Base-by-base conservation (phyloP, 768 basidiomycete genomes). In the Boletus fagicola region DNA sequence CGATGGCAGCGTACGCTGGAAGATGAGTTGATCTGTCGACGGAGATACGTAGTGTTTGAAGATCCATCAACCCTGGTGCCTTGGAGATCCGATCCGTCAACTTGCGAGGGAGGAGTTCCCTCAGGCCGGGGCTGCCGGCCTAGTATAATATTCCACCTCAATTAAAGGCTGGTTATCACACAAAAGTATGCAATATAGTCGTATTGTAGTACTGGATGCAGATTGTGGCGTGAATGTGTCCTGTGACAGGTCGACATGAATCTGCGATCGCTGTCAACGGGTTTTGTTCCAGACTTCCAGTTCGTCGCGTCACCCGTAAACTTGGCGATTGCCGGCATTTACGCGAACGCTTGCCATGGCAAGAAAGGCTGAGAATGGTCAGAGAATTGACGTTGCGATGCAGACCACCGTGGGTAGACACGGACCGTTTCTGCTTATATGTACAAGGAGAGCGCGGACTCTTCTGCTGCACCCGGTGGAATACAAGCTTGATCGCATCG, bases 321-420 rank as follows among this genome's bases (percentile, higher is more conserved):
- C 12, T 28, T 22, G 24, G 35, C 9, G 38, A 35, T 8, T 60
- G 36, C 49, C 61, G 55, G 45, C 46, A 43, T 47, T 43, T 26
- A 58, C 20, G 44, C 45, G 16, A 42, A 1, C 15, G 20, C 52
- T 30, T 12, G 28, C 36, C 16, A 48, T n/a, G 36, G 18, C 24
- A 13, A 38, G 38, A 18, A 33, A 22, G 9, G 45, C 43, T 39
- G 51, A 42, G 56, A 42, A 49, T 18, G 43, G 59, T 20, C 42
- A 18, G 13, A n/a, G 12, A 10, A 6, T 20, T 48, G 40, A 55
- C 49, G 62, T 62, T 59, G 54, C 61, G 57, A 63, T 28, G 59
- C n/a, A 44, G 40, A 58, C 31, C 31, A 57, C 44, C 48, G 65
- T 67, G 65, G 66, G 63, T 58, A 54, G 58, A 47, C 42, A 61